Evolutionary conservation across 805 yeast genomes (phyloP), one percentile per base, ranked within the genome.

Genomic region (Vanderwaltozyma tropicalis): DNA sequence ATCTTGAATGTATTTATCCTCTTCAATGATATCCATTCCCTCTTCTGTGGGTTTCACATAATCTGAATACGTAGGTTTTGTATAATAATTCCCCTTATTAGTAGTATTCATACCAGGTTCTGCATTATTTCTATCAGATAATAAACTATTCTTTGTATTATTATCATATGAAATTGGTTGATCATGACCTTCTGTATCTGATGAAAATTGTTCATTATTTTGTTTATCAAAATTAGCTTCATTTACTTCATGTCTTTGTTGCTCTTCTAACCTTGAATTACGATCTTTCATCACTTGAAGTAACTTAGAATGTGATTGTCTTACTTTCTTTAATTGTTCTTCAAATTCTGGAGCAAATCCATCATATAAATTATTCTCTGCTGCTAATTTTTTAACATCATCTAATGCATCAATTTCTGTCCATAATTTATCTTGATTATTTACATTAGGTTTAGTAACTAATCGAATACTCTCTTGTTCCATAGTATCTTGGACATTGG

Each of bases 331-430:
- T 36, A 85, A 58, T 32, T 50, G 43, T 8, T 43, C 40, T 37
- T 62, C 64, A 29, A 50, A 52, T 4, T 47, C 56, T 5, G 60
- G 64, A 39, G 71, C 72, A 51, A 77, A 76, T 8, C 45, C 51
- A 15, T 46, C 48, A 22, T 41, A 49, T 66, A 72, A n/a, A 69
- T 67, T 30, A 68, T 69, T 34, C 57, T 69, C 45, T 49, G 50
- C 49, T 1, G 84, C 75, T 65, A 80, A 67, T 36, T 66, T 67
- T 40, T 72, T 71, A 7, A 86, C 92, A 45, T 84, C 94, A 45
- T 85, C 88, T 44, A 89, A 66, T 0, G 83, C 80, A 49, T 83
- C 95, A 35, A 87, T 78, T 47, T 85, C 94, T 6, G 89, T 78
- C 94, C 95, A 88, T 32, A 84, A 66, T 28, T 38, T 40, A 17